Evolutionary conservation across 1,139 yeast species (phyloP), one percentile per base, ranked within the genome.

Genomic region (Diutina sp.): DNA sequence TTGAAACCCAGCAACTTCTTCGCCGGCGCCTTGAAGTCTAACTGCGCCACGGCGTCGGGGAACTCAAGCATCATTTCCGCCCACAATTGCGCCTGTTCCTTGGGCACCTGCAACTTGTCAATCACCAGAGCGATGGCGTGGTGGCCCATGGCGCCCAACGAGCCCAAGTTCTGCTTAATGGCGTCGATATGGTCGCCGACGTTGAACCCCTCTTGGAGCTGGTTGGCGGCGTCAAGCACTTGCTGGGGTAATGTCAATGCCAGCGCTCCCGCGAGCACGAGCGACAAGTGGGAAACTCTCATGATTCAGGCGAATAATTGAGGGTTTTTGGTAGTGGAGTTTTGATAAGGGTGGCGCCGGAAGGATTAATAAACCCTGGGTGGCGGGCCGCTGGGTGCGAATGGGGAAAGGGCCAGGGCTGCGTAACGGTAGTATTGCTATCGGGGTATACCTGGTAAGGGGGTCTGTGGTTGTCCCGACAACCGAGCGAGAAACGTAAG

Each of bases 41-140:
- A 68, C 56, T 74, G 68, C 46, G 74, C 63, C 52, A 83, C 69
- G 48, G 79, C 73, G 32, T 76, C 72, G 28, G 90, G 90, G 69
- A 78, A 84, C 55, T 75, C 72, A 65, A 74, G 61, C 56, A 83
- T 68, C 83, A 84, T 79, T 55, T 84, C 87, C 47, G 77, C 64
- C 90, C 90, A 85, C 56, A 79, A 64, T 51, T 70, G 18, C 25
- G 52, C 52, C 25, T 48, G 52, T n/a, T 48, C 52, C 28, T 48
- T 48, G 41, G 52, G 52, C 21, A 48, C 52, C 8, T 48, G 38
- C 41, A 48, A 48, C 52, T 48, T 48, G 52, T 48, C 41, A 25
- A 48, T 29, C 2, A 48, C 14, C 2, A 2, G 41, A 4, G 38
- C 52, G 5, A 48, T 30, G 21, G 52, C 52, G 16, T 48, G 21